Evolutionary conservation across 2,329 filamentous ascomycete species (phyloP), one percentile per base, ranked within the genome.

Genomic region (Aspergillus brunneoviolaceus): DNA sequence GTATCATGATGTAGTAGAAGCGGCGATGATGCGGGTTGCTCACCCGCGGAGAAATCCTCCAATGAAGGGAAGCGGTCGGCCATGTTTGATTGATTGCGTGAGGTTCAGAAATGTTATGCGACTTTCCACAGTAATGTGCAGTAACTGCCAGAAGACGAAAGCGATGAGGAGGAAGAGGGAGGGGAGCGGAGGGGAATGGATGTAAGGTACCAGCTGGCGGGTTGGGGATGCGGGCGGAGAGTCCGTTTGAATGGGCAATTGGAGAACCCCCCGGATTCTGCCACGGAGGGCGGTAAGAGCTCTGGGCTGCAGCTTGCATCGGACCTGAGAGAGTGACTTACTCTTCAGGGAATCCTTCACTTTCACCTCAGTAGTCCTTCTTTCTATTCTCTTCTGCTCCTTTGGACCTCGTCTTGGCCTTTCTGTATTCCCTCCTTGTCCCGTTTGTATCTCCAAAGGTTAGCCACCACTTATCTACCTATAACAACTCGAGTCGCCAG

Each of bases 61-160:
- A 92, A 79, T 50, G 89, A 91, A 69, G 89, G 89, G 76, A 92
- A 92, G 70, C 89, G 82, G 78, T 92, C 89, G 52, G 89, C 89
- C 89, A 92, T 92, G 19, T 58, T 51, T 59, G 49, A 50, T 21
- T 27, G 21, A 47, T 35, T 59, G 42, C 47, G 21, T 52, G 21
- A 50, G 19, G 16, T 49, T 23, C 27, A n/a, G 23, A 23, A 10
- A 50, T 10, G 39, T 11, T 6, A 27, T 33, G 45, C 47, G 23
- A 16, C 53, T 53, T 33, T 21, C n/a, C 3, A 31, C 6, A 49
- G 16, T 49, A 6, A 25, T 4, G 35, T 53, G 6, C 14, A 9
- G 16, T 19, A n/a, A 19, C 3, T 7, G 16, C 9, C 33, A 35
- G 12, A 5, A 16, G 16, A 19, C 16, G 39, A 19, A 45, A 21